A percentile compares a stretch with the other conserved stretches of the same genome.
Evolutionary conservation across 1,284 basidiomycete species (phyloP).

Genomic region (Exobasidium cylindrosporum): DNA sequence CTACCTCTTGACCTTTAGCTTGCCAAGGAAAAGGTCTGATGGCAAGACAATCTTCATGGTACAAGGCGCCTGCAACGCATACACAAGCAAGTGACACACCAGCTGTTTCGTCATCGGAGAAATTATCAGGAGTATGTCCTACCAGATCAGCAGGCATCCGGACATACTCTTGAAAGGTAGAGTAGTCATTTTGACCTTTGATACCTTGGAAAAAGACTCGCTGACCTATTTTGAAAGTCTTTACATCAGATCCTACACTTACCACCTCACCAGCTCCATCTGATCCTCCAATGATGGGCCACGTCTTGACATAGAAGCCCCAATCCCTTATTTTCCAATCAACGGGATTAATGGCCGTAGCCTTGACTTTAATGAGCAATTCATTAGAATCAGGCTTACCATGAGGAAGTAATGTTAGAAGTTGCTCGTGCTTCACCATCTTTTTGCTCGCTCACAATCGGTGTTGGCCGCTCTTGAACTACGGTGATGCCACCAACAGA

Average conservation of each 20-base stretch:
- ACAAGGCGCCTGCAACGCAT: constrained; percentile 26
- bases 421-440: too few species aligned
- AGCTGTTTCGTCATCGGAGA: constrained; percentile 35
- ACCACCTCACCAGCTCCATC: constrained; percentile 38
- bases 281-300: constrained; percentile 32
- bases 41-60: constrained; percentile 22
- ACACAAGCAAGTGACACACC: constrained; percentile 33
- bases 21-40: constrained; percentile 32
- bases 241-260: constrained; percentile 20
- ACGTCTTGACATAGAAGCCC: constrained; percentile 18
- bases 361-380: constrained; percentile 14
- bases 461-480: background rate
- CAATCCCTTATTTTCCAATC: constrained; percentile 19
- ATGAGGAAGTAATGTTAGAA: background rate
- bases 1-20: constrained; percentile 21
- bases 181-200: constrained; percentile 23
- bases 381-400: too few species aligned
- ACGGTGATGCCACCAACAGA: background rate
- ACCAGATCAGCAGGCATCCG: constrained; percentile 32
- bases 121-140: constrained; percentile 27
- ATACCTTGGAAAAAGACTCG: constrained; percentile 46
- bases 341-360: constrained; percentile 18
- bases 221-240: constrained; percentile 25
- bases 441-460: background rate
- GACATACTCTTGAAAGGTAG: constrained; percentile 40